phyloP scores from a whole-genome alignment of 495 filamentous ascomycete genomes.

The Hypoxylon lienhwacheense region DNA sequence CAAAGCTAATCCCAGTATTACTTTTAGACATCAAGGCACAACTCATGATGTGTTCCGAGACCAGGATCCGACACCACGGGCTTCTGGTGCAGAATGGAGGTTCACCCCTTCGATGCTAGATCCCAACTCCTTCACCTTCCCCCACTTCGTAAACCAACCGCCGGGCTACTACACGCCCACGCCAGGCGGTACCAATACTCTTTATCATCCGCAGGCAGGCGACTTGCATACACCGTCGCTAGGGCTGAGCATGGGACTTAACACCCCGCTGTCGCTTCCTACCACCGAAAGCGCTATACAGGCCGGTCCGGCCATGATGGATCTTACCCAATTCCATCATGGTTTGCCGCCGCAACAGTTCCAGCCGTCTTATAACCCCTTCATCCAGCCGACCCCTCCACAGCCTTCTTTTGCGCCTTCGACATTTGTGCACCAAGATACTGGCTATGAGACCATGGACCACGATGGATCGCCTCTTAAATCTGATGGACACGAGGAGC shows the following conservation, averaged over 20 bases:
- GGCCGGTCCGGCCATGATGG: slow-evolving; percentile 59
- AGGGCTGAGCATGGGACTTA: slow-evolving; percentile 61
- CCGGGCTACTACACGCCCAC: slow-evolving; percentile 88
- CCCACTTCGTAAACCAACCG: slow-evolving; percentile 73
- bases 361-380: slow-evolving; percentile 68
- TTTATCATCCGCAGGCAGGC: slow-evolving; percentile 82
- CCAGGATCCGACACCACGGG: slow-evolving; percentile 76
- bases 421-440: slow-evolving; percentile 74
- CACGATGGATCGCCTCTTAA: slow-evolving; percentile 66
- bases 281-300: slow-evolving; percentile 63
- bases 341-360: slow-evolving; percentile 68
- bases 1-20: slow-evolving; percentile 14
- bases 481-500: slow-evolving; percentile 48
- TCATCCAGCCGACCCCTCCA: slow-evolving; percentile 59
- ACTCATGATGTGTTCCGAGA: slow-evolving; percentile 65
- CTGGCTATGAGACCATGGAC: slow-evolving; percentile 76
- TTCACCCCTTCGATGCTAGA: slow-evolving; percentile 89
- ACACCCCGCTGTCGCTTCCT: slow-evolving; percentile 82
- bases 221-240: slow-evolving; percentile 88
- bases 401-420: slow-evolving; percentile 75
- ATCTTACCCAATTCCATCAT: slow-evolving; percentile 54
- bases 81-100: slow-evolving; percentile 72
- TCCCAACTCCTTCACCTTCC: slow-evolving; percentile 77
- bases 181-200: slow-evolving; percentile 76
- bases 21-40: slow-evolving; percentile 42